These are phyloP conservation scores for Cercospora citrullina DNA, from an alignment of 2,329 filamentous ascomycete genomes.

Conservation along the genomic window DNA sequence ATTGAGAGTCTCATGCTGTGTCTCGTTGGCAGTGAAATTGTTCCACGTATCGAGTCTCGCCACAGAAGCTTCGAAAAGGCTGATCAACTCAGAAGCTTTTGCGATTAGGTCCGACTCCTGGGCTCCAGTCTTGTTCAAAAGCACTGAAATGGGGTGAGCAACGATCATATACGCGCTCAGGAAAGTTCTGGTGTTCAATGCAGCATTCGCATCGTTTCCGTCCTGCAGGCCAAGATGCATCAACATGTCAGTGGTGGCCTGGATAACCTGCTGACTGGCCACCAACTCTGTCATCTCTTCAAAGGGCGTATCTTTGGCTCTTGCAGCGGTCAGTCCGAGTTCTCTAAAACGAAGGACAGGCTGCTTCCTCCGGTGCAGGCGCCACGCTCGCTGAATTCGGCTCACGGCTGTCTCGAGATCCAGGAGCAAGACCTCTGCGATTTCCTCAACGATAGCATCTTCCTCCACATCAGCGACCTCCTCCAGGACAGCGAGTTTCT, in stretches of 20 bases:
- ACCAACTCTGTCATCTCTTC: constrained; percentile 71
- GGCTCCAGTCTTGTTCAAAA: constrained; percentile 72
- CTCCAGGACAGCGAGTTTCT: constrained; percentile 52
- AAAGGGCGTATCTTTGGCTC: constrained; percentile 68
- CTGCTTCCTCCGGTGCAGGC: constrained; percentile 57
- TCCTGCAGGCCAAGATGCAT: constrained; percentile 65
- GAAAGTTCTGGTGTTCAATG: constrained; percentile 73
- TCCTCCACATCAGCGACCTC: constrained; percentile 52
- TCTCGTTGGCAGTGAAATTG: constrained; percentile 64
- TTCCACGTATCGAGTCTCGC: constrained; percentile 66
- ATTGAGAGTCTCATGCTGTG: constrained; percentile 62
- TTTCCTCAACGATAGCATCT: constrained; percentile 40
- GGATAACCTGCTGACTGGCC: constrained; percentile 64
- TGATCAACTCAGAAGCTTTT: constrained; percentile 74
- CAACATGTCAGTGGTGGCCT: constrained; percentile 66
- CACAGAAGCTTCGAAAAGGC: constrained; percentile 74
- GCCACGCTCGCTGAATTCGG: constrained; percentile 71
- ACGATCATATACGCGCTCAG: constrained; percentile 78
- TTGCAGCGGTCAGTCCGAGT: constrained; percentile 68
- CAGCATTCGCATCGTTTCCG: constrained; percentile 59
- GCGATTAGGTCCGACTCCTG: constrained; percentile 70
- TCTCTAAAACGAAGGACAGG: constrained; percentile 65
- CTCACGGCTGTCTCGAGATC: constrained; percentile 63
- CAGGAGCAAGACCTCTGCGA: constrained; percentile 42
- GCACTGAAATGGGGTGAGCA: constrained; percentile 74